These are phyloP conservation scores for Canna indica DNA, from an alignment of 176 grass and related monocot species.

Conservation along the genomic window DNA sequence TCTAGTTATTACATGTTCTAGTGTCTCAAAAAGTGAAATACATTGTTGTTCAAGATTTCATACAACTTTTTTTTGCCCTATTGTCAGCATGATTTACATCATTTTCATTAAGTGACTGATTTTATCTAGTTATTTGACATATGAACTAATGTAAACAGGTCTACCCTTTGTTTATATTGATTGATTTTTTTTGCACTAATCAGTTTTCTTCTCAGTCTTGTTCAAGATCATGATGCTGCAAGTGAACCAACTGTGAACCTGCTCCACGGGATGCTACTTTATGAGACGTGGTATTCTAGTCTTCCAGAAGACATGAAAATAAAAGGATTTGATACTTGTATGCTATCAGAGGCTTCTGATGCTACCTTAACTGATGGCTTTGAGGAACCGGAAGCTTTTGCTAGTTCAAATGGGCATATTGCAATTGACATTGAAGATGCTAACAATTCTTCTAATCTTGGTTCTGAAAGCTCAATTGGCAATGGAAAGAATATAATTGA, in stretches of 20 bases:
- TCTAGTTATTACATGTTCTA: no score
- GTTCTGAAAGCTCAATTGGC: constrained; percentile 50
- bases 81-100: no score
- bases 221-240: constrained; percentile 22
- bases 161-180: background rate
- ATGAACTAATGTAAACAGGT: no score
- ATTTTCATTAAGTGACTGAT: no score
- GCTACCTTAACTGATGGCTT: constrained; percentile 15
- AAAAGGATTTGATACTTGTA: constrained; percentile 34
- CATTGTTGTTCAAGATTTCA: no score
- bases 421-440: constrained; percentile 26
- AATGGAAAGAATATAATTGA: constrained; percentile 19
- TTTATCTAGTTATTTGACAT: no score
- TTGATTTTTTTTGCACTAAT: no score
- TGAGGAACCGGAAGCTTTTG: constrained; percentile 24
- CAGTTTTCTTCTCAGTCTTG: constrained; percentile 40
- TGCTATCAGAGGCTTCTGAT: constrained; percentile 21
- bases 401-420: constrained; percentile 36
- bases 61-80: no score
- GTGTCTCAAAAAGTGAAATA: no score
- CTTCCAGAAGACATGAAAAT: constrained; percentile 54
- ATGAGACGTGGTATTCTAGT: constrained; percentile 65
- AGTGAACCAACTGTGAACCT: constrained; percentile 52
- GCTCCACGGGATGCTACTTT: constrained; percentile 61
- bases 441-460: constrained; percentile 23